These are phyloP conservation scores for Annona cherimola DNA, from an alignment of 164 flowering plant species.

Conservation along the genomic window DNA sequence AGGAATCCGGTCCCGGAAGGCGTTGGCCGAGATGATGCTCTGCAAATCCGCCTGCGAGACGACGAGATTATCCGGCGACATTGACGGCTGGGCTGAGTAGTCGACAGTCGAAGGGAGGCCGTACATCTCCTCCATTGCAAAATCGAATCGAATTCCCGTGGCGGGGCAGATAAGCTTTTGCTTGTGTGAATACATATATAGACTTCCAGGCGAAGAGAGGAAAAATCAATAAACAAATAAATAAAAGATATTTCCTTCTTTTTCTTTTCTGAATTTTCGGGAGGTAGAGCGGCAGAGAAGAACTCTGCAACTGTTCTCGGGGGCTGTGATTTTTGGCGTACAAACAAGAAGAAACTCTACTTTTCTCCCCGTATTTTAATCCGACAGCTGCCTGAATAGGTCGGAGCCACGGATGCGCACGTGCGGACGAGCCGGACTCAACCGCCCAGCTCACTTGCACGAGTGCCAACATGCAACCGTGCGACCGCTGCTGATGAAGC, in stretches of 20 bases:
- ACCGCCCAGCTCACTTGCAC: neutral
- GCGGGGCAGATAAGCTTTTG: neutral
- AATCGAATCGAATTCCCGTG: neutral
- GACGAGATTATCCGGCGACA: conserved; percentile 49
- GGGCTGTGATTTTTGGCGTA: conserved; percentile 28
- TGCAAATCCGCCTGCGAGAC: conserved; percentile 24
- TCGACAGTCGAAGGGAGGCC: conserved; percentile 33
- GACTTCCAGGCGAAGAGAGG: too few species aligned
- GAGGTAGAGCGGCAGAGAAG: conserved; percentile 21
- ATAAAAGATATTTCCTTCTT: neutral
- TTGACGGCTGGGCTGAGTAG: conserved; percentile 37
- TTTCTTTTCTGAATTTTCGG: conserved; percentile 11
- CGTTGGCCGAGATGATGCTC: conserved; percentile 12
- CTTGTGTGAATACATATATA: neutral
- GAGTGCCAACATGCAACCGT: neutral
- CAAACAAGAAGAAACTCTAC: conserved; percentile 16
- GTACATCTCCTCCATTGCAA: conserved; percentile 59
- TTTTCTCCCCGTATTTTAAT: neutral
- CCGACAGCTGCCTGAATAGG: neutral
- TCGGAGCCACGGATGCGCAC: neutral
- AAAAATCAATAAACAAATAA: neutral
- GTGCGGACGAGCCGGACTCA: too few species aligned
- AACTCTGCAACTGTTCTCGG: conserved; percentile 18
- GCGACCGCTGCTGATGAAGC: neutral
- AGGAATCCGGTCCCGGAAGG: conserved; percentile 27